Base-by-base conservation (phyloP, 306 rosid genomes). In the Argentina anserina region DNA sequence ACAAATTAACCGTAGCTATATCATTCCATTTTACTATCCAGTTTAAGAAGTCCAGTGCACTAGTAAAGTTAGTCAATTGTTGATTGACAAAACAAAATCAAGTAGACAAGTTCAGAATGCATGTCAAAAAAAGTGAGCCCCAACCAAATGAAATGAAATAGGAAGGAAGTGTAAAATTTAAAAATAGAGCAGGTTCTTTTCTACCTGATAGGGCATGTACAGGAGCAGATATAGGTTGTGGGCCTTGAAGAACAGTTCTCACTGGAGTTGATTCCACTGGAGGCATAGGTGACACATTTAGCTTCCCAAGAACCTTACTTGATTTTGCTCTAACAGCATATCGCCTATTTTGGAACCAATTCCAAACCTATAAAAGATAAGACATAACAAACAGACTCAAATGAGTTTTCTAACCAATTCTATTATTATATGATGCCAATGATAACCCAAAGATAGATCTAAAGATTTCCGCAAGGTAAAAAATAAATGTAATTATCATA, bases 291-390 rank as follows among this genome's bases (percentile, higher is more conserved):
- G 96, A 85, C 47, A 91, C 80, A 58, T 76, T 85, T 78, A 95
- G 87, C 86, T 91, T 91, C 61, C 87, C 97, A 58, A 92, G 97
- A 76, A 82, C 82, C 81, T 86, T 95, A 75, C 88, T 86, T 61
- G 92, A 79, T 70, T 88, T 95, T 75, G 96, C 97, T 74, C 97
- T 87, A 72, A 90, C 84, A 13, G 97, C 97, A 82, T 95, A 91
- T 56, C 97, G 87, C 84, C 91, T 91, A 79, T 95, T 95, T 83
- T 95, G 99, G 75, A 95, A 95, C 99, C 99, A 95, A 81, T 95
- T 91, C 97, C 97, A 95, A 69, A 95, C 96, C 99, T 95, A 82
- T 42, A 84, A 78, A 76, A 5, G 37, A 71, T 61, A 10, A 18
- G 13, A 53, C 34, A 59, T 47, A 13, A 62, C 31, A 70, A 23